A percentile compares a stretch with the other conserved stretches of the same genome.
These are phyloP conservation scores for Arachis stenosperma DNA, from an alignment of 306 rosid genomes.

Conservation along the genomic window DNA sequence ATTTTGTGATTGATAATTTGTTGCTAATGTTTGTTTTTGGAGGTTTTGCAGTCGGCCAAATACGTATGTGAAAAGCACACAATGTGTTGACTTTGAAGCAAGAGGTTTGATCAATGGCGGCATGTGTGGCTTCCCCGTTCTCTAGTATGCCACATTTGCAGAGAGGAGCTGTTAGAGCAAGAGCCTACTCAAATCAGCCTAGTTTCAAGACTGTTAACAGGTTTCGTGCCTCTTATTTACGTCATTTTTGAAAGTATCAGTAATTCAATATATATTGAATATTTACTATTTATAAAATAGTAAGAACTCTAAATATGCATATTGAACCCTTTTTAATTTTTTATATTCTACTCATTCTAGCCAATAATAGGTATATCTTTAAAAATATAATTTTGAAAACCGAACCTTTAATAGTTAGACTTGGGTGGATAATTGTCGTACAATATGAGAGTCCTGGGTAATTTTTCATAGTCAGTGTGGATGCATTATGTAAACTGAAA, in stretches of 20 bases:
- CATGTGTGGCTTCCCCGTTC: conserved; percentile 60
- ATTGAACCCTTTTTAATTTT: not conserved
- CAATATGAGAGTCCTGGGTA: not conserved
- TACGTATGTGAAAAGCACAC: conserved; percentile 20
- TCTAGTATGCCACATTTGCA: conserved; percentile 55
- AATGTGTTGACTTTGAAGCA: conserved; percentile 56
- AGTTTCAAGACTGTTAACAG: conserved; percentile 47
- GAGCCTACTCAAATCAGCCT: conserved; percentile 34
- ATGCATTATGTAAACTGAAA: not conserved
- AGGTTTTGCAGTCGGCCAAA: conserved; percentile 34
- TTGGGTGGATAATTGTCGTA: not conserved
- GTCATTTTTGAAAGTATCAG: conserved; percentile 6
- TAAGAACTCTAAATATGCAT: not conserved
- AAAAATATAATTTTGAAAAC: not conserved
- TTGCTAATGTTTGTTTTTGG: conserved; percentile 20
- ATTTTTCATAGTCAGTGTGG: not conserved
- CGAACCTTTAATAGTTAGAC: not conserved
- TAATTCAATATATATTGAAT: not conserved
- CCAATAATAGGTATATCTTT: not conserved
- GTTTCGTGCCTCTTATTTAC: conserved; percentile 38
- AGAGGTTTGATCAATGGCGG: conserved; percentile 58
- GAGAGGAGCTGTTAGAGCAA: conserved; percentile 39
- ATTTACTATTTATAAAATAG: not conserved
- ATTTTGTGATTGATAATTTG: too few relatives aligned
- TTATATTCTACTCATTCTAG: not conserved